Conservation (phyloP, 139 green algal species). For the Pseudopediastrum boryanum region DNA sequence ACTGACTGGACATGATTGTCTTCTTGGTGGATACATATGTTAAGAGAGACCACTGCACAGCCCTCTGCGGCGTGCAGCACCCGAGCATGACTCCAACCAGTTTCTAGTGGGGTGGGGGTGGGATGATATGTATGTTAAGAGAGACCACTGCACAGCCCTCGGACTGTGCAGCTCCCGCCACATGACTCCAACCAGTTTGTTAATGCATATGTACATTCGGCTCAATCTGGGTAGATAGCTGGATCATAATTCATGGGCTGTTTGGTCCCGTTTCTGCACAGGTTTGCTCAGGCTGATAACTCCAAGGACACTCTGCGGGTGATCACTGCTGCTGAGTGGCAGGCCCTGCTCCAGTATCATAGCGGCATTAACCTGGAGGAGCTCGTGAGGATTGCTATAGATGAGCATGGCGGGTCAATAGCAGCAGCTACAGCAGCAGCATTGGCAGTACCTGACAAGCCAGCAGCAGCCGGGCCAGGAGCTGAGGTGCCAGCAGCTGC, state of each 20-base stretch:
- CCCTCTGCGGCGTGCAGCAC: no score
- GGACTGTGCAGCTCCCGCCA: neutral
- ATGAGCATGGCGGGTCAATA: neutral
- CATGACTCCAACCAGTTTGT: neutral
- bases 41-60: no score
- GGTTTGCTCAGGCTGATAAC: constrained; percentile 16
- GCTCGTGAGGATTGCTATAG: no score
- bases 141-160: neutral
- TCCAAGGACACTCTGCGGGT: constrained; percentile 49
- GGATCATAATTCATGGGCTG: neutral
- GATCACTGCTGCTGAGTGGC: constrained; percentile 47
- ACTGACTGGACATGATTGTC: no score
- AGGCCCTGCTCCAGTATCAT: constrained; percentile 38
- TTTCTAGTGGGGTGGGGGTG: neutral
- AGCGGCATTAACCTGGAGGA: no score
- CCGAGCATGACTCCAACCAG: no score
- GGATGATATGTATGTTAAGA: neutral
- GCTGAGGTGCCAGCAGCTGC: no score
- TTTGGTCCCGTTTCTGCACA: no score
- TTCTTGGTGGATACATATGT: no score
- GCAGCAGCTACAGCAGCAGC: constrained; percentile 18
- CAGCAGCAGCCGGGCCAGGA: neutral
- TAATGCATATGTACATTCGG: neutral
- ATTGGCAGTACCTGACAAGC: no score
- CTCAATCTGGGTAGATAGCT: neutral